These are phyloP conservation scores for Scytalidium lignicola DNA, from an alignment of 2,329 filamentous ascomycete species.

Conservation along the genomic window DNA sequence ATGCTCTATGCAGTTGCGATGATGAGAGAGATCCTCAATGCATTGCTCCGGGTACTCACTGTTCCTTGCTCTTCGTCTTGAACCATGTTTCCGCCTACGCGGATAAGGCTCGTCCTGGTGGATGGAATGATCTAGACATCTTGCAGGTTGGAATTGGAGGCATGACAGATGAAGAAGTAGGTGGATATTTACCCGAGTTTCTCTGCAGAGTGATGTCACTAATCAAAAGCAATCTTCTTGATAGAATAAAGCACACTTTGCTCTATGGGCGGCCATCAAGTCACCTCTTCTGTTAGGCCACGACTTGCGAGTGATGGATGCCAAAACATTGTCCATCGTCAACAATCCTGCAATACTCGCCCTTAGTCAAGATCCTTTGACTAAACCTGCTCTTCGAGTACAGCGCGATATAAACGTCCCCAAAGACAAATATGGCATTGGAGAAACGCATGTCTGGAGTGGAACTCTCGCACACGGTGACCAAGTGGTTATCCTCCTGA, in stretches of 20 bases:
- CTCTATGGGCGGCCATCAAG: slow-evolving; percentile 17
- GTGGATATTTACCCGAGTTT: slow-evolving; percentile 14
- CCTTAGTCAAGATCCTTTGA: slow-evolving; percentile 16
- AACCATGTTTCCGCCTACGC: slow-evolving; percentile 15
- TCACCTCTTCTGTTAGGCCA: slow-evolving; percentile 17
- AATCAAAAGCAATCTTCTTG: background rate
- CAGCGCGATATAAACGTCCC: slow-evolving; percentile 31
- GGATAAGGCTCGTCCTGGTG: slow-evolving; percentile 15
- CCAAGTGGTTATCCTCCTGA: slow-evolving; percentile 40
- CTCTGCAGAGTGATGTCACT: background rate
- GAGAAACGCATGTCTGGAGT: slow-evolving; percentile 43
- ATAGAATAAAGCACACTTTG: slow-evolving; percentile 18
- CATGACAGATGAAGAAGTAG: slow-evolving; percentile 16
- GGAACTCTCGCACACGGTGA: slow-evolving; percentile 35
- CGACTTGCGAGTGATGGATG: slow-evolving; percentile 11
- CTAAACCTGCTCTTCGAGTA: slow-evolving; percentile 8
- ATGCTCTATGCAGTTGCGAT: slow-evolving; percentile 27
- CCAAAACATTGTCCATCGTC: slow-evolving; percentile 14
- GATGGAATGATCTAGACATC: slow-evolving; percentile 20
- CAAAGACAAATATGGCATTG: slow-evolving; percentile 35
- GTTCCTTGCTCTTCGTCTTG: slow-evolving; percentile 15
- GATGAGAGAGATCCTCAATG: slow-evolving; percentile 10
- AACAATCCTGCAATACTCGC: slow-evolving; percentile 17
- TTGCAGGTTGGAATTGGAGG: slow-evolving; percentile 18
- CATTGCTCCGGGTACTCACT: slow-evolving; percentile 7